A percentile compares a stretch with the other conserved stretches of the same genome.
Evolutionary conservation across 2,329 filamentous ascomycete genomes (phyloP).

Genomic region (Chrysoporthe puriensis): DNA sequence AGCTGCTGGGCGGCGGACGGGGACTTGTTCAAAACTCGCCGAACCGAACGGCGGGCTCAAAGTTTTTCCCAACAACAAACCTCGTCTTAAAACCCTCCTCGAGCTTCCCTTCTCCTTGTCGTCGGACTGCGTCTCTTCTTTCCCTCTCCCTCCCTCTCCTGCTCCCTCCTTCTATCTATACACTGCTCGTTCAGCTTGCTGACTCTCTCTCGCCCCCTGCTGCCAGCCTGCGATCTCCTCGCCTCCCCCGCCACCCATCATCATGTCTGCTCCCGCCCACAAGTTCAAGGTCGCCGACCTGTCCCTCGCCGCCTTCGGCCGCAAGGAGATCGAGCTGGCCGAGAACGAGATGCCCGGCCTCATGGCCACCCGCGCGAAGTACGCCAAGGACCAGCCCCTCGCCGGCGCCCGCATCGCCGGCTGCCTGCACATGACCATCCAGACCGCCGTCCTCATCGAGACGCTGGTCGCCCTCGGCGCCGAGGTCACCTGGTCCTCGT

Average conservation of each 20-base stretch:
- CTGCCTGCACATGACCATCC: slow-evolving; percentile 99
- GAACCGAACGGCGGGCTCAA: slow-evolving; percentile 13
- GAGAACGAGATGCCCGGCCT: slow-evolving; percentile 98
- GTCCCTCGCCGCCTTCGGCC: slow-evolving; percentile 95
- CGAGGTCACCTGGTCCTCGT: slow-evolving; percentile 98
- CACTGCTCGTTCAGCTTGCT: not conserved
- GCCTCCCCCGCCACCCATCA: slow-evolving; percentile 33
- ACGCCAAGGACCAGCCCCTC: slow-evolving; percentile 89
- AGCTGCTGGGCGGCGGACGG: slow-evolving; percentile 11
- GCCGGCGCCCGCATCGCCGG: slow-evolving; percentile 94
- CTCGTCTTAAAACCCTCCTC: slow-evolving; percentile 11
- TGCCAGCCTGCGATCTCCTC: slow-evolving; percentile 21
- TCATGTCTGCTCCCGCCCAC: slow-evolving; percentile 78
- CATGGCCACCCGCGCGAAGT: slow-evolving; percentile 92
- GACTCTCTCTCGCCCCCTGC: slow-evolving; percentile 3
- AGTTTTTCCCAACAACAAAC: slow-evolving; percentile 24
- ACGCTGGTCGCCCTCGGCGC: slow-evolving; percentile 92
- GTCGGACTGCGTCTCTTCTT: not conserved
- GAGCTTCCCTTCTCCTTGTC: not conserved
- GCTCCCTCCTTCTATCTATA: not conserved
- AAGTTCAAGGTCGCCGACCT: slow-evolving; percentile 99
- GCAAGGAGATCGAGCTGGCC: slow-evolving; percentile 97
- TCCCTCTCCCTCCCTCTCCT: not conserved
- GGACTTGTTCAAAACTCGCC: slow-evolving; percentile 15
- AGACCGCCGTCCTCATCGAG: slow-evolving; percentile 99